Evolutionary conservation across 805 yeast genomes (phyloP), one percentile per base, ranked within the genome.

Genomic region (Candida ortonii): DNA sequence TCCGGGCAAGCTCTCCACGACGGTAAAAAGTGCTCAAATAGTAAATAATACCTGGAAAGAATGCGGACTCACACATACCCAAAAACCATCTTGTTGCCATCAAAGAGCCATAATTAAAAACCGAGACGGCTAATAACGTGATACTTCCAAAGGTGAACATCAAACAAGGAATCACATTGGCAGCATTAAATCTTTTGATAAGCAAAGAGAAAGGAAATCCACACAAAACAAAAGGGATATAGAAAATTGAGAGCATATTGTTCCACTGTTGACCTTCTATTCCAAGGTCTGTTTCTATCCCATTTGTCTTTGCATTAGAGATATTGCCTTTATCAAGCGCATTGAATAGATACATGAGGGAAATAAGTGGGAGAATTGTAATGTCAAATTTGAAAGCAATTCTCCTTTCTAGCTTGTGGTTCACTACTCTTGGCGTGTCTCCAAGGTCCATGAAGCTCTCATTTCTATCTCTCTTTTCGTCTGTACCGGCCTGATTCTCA

Each of bases 301-400:
- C 70, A 39, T 68, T 67, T 2, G 73, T 69, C 44, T 68, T 68
- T 12, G 76, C 76, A 48, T 71, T 70, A 11, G 70, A 62, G 29
- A 71, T 68, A 43, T 71, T 71, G 11, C 73, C 71, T 41, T 67
- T 68, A 47, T 71, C 75, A 35, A 71, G 58, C 10, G 72, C 68
- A 42, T 68, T 68, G 53, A 68, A 70, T 22, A 71, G 56, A 40
- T 71, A 71, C 67, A 68, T 62, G 17, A 68, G 20, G 13, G 74
- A 66, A 33, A 68, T 57, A 28, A 67, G 52, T 1, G 76, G 76
- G 16, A 71, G 51, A 18, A 71, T 65, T 34, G 65, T 52, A 26
- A 61, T 30, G 43, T 71, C 77, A 14, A 71, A 55, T 47, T 70
- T 71, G 33, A 67, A 50, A 26, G 62, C 53, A 11, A 65, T 50